Base-by-base conservation (phyloP, 2,329 filamentous ascomycete genomes). In the Aschersonia sp. region DNA sequence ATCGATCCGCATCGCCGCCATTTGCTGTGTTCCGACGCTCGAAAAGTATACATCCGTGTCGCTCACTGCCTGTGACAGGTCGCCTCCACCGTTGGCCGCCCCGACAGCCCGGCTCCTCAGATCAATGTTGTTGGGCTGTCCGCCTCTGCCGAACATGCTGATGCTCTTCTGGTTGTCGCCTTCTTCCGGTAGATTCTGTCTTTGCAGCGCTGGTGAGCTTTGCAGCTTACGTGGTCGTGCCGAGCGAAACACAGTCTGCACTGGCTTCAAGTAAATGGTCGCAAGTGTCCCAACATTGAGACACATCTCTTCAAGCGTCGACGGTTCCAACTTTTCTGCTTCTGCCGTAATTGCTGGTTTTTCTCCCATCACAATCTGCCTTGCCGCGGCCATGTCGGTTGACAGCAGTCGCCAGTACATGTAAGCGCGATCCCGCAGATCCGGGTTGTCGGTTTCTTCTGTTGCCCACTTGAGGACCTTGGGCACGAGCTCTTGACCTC, bases 331-430 rank as follows among this genome's bases (percentile, higher is more conserved):
- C 55, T 91, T 91, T 67, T 98, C 92, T 31, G 86, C 89, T 65
- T 98, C 92, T 35, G 92, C 91, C 1, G 89, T 95, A 64, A 98
- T 97, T 5, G 91, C 78, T 5, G 92, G 92, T 63, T 98, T 98
- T 56, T 94, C 85, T 51, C 92, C 91, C 91, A 98, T 97, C 54
- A 98, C 89, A 46, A 98, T 80, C 52, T 81, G 73, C 61, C 85
- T 92, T 2, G 92, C 92, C 0, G 84, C 80, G 45, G 83, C 81
- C 56, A 94, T 91, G 62, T 96, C 89, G 0, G 89, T 94, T 1
- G 89, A 95, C 2, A 98, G 75, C 10, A 98, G 75, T 4, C 92
- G 86, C 92, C 92, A 98, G 72, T 98, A 98, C 89, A 98, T 97
- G 71, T 96, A 98, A 0, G 92, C 92, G 57, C 92, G 76, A 63